Evolutionary conservation across 805 yeast species (phyloP), one percentile per base, ranked within the genome.

Genomic region (Teunomyces panamensis): DNA sequence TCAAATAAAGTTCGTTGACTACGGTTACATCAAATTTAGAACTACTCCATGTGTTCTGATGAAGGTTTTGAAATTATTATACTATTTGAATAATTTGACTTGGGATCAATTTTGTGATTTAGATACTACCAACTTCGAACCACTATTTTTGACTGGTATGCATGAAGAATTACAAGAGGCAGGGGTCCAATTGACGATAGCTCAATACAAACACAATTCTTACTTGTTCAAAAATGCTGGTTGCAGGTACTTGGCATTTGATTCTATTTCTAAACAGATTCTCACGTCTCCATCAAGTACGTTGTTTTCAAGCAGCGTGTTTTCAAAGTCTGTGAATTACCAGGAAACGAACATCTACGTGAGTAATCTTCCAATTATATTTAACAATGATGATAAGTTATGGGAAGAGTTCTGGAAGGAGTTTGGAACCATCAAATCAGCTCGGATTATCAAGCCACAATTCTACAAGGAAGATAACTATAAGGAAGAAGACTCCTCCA

Each of bases 321-420:
- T 63, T 44, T 45, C 58, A 32, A 62, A 62, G 48, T 45, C 50
- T 32, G 51, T 59, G 29, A 69, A 71, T 50, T 71, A 65, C 54
- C 89, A 84, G 60, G 89, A 85, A 55, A 81, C 89, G 4, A 87
- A 87, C 63, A 71, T 87, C 39, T 87, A 87, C 59, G 82, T 87
- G 30, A 85, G 82, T 50, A 81, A 82, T 58, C 65, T 87, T 34
- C 85, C 87, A 5, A 54, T 73, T 9, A 53, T 70, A 3, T 79
- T 84, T 61, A 72, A 69, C 44, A 89, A 87, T 61, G 70, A 76
- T 16, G 83, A 79, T 53, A 62, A 56, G 26, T 50, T 63, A 26
- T 71, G 77, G 77, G 65, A 58, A 34, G 28, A 45, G 27, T 71
- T 71, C 54, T 71, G 77, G 75, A 42, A 49, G 30, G 73, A 68